phyloP scores from a whole-genome alignment of 495 filamentous ascomycete genomes.

The Chaetomium tenue region DNA sequence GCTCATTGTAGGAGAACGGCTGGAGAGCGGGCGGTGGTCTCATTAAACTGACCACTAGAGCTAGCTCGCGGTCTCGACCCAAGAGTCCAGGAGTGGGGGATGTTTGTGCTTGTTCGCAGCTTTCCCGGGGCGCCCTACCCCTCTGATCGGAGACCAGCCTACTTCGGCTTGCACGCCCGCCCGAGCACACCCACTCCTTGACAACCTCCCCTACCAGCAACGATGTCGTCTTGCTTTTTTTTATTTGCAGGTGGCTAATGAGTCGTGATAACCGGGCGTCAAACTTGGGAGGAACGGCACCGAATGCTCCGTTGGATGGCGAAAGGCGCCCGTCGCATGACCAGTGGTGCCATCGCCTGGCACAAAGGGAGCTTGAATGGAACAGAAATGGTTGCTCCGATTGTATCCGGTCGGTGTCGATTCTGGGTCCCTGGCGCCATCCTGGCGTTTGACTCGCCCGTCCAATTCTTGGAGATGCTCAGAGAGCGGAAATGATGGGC shows the following conservation, averaged over 20 bases:
- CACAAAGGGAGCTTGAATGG: background rate
- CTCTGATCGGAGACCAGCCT: background rate
- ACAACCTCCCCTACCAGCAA: background rate
- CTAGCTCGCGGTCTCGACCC: too few species aligned
- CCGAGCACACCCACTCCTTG: background rate
- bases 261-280: background rate
- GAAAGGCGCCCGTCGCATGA: background rate
- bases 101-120: background rate
- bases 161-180: background rate
- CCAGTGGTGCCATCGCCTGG: background rate
- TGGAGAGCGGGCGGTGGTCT: conserved; percentile 1
- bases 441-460: background rate
- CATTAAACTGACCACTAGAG: conserved; percentile 3
- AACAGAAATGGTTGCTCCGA: background rate
- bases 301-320: background rate
- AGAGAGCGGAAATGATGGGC: background rate
- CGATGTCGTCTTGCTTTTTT: background rate
- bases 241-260: background rate
- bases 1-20: conserved; percentile 6
- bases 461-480: background rate
- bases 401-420: background rate
- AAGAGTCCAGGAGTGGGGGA: conserved; percentile 15
- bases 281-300: background rate
- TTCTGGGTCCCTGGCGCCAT: background rate
- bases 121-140: conserved; percentile 6